Evolutionary conservation across 352 stramenopile species (phyloP).

Genomic region (Pythium aquatile): DNA sequence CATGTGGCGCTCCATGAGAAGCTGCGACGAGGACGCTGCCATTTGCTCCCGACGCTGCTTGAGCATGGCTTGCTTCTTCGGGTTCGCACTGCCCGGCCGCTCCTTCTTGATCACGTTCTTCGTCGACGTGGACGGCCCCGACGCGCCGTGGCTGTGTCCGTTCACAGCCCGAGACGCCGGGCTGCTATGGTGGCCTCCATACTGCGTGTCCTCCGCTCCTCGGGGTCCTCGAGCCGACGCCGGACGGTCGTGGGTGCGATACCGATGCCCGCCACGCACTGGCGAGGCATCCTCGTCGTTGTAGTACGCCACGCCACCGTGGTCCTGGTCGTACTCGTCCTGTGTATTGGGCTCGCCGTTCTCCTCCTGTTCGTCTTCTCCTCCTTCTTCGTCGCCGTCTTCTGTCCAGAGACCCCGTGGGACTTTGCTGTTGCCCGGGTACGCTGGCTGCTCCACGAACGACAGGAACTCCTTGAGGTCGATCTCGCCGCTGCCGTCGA

Average conservation of each 20-base stretch:
- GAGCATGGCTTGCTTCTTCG: conserved; percentile 60
- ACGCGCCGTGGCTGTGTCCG: conserved; percentile 1
- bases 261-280: not conserved
- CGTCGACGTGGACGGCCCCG: conserved; percentile 20
- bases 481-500: conserved; percentile 66
- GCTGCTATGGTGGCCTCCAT: not conserved
- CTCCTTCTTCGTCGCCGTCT: conserved; percentile 26
- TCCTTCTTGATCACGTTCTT: conserved; percentile 45
- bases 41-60: conserved; percentile 55
- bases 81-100: conserved; percentile 58
- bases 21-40: conserved; percentile 16
- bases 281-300: not conserved
- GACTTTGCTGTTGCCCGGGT: conserved; percentile 53
- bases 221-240: conserved; percentile 3
- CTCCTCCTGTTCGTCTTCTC: conserved; percentile 22
- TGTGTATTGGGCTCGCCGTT: not conserved
- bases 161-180: too few relatives aligned
- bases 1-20: conserved; percentile 18
- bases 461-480: conserved; percentile 78
- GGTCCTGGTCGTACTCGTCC: conserved; percentile 11
- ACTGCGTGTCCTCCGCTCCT: not conserved
- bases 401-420: conserved; percentile 60
- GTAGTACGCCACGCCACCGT: conserved; percentile 3
- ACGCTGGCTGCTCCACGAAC: conserved; percentile 61
- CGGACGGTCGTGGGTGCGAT: conserved; percentile 11